Evolutionary conservation across 2,329 filamentous ascomycete species (phyloP).

Genomic region (Talaromyces sp.): DNA sequence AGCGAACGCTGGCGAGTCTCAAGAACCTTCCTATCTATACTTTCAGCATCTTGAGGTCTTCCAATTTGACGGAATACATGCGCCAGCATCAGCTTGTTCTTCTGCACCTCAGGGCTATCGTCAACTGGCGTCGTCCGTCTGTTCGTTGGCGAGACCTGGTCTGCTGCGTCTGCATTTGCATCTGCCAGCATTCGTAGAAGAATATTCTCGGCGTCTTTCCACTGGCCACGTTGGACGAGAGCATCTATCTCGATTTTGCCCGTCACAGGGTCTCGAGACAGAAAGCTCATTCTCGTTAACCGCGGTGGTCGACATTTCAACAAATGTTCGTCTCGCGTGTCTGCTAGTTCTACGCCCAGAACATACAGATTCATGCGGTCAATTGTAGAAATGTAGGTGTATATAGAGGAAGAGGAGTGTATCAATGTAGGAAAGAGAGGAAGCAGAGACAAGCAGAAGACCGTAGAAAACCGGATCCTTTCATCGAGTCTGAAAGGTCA

Average conservation of each 20-base stretch:
- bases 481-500: neutral
- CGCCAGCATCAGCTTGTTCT: conserved; percentile 20
- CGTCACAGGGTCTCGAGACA: conserved; percentile 18
- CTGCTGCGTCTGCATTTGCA: conserved; percentile 6
- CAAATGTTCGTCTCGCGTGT: conserved; percentile 11
- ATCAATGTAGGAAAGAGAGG: neutral
- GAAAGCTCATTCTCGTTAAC: conserved; percentile 21
- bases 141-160: neutral
- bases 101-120: conserved; percentile 17
- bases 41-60: conserved; percentile 18
- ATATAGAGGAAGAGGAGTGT: neutral
- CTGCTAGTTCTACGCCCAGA: conserved; percentile 15
- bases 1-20: conserved; percentile 14
- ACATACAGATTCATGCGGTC: conserved; percentile 7
- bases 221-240: conserved; percentile 17
- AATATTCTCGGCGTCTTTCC: conserved; percentile 21
- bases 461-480: neutral
- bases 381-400: neutral
- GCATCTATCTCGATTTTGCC: conserved; percentile 19
- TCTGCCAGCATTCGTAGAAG: conserved; percentile 15
- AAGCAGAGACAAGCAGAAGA: too few species aligned
- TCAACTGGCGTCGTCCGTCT: neutral
- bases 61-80: conserved; percentile 20
- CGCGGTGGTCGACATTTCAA: conserved; percentile 19
- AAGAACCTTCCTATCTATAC: conserved; percentile 9